Base-by-base conservation (phyloP, 139 green algal genomes). In the Haematococcus lacustris region DNA sequence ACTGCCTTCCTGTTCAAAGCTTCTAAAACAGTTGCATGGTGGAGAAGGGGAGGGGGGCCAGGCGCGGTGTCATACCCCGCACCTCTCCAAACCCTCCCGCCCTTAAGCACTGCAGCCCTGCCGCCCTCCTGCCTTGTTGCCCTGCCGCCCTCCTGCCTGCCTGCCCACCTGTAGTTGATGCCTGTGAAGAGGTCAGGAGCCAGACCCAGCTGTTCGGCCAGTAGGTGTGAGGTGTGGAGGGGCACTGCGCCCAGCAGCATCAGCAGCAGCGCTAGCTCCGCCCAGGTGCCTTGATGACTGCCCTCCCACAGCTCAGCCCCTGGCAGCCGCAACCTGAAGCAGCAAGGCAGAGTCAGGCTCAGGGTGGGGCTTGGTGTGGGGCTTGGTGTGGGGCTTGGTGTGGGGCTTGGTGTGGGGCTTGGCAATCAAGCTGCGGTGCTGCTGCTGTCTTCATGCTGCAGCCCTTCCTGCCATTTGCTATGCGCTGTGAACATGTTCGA, bases 201-300 rank as follows among this genome's bases (percentile, higher is more conserved):
- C 9, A 53, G 17, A 53, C 43, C 43, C 9, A 28, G 17, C 9
- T 53, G 43, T 9, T 9, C 43, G 43, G 9, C 9, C 43, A 53
- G 43, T 53, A 9, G 17, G 9, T 28, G 9, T 53, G 9, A 53
- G 9, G 9, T 41, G 78, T 93, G 88, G 53, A 90, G 68, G 68
- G 74, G 85, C 34, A 90, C 85, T 69, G 81, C 70, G 0, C 90
- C 90, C 66, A 93, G 74, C 61, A 95, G 82, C 74, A 93, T 85
- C 73, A 91, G 92, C 73, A 88, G 71, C 32, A 95, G 78, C 9
- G 68, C 47, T 7, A 88, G 66, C 73, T 95, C 90, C 3, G 71
- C 71, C n/a, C 39, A 63, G 28, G 71, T 80, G 34, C 83, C 33
- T 63, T 83, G 83, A 79, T 93, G 87, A 6, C 41, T 75, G 38